Evolutionary conservation across 345 rosid species (phyloP), one percentile per base, ranked within the genome.

Genomic region (Barbarea vulgaris): DNA sequence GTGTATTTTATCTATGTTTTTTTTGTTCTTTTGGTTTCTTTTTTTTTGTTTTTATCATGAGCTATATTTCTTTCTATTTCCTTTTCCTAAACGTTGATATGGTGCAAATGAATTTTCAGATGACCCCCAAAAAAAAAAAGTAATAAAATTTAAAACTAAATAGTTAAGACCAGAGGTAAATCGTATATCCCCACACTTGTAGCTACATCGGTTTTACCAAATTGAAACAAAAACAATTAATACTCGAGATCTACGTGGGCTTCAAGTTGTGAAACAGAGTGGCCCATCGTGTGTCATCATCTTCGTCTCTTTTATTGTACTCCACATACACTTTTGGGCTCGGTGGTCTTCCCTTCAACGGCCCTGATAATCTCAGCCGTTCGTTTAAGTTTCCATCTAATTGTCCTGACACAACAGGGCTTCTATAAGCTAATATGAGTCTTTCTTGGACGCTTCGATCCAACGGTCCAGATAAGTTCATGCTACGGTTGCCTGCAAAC

Each of bases 251-350:
- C 51, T 78, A 91, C 74, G 93, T 91, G n/a, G 97, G 97, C 64
- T 88, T 87, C 87, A 91, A 74, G 77, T 87, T 91, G 31, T 81
- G 89, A 77, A 93, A 93, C 54, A 91, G 70, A 44, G 86, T 44
- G 68, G 86, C 77, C 97, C 94, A 91, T 3, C 80, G 74, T 33
- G 86, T 74, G 1, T 80, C 85, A 67, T 85, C 87, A 15, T 79
- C 87, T 27, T 85, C 87, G 17, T 79, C 87, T 27, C 66, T 78
- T 31, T 72, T 77, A 44, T 21, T 67, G 42, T 62, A 68, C 51
- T 70, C 80, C 9, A 61, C 69, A 56, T 75, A 81, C 33, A 79
- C 48, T 51, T 66, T 82, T 64, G 88, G 85, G 77, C 90, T 85
- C 13, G 77, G 72, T n/a, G 79, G 76, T 76, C 82, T 62, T 65